phyloP scores from a whole-genome alignment of 139 green algal species.

The Auxenochlorella pyrenoidosa region DNA sequence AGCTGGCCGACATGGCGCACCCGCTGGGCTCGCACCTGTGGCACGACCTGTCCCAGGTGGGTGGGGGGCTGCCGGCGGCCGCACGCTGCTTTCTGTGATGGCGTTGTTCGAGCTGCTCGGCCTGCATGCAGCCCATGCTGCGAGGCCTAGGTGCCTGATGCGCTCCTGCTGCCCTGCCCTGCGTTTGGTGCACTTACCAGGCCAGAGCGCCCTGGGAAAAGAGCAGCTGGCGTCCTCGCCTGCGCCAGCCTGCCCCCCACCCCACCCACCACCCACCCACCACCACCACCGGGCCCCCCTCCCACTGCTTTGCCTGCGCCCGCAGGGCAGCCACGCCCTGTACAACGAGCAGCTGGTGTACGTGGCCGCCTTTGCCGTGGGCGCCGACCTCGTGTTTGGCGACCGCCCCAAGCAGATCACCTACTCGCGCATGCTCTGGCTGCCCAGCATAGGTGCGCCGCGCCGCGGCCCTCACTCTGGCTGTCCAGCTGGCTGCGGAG shows the following conservation, averaged over 20 bases:
- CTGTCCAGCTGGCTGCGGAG: too few species aligned
- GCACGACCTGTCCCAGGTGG: slow-evolving; percentile 33
- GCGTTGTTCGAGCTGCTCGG: too few species aligned
- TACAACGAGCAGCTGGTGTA: slow-evolving; percentile 84
- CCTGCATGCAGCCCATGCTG: not conserved
- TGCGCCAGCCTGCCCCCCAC: too few species aligned
- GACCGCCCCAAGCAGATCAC: slow-evolving; percentile 84
- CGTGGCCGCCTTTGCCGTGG: slow-evolving; percentile 71
- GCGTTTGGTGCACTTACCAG: too few species aligned
- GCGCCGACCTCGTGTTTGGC: slow-evolving; percentile 70
- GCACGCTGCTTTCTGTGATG: too few species aligned
- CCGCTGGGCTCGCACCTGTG: slow-evolving; percentile 27
- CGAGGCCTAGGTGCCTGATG: too few species aligned
- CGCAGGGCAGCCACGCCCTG: slow-evolving; percentile 35
- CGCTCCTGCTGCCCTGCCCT: too few species aligned
- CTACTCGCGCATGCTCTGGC: slow-evolving; percentile 56
- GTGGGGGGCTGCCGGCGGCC: not conserved
- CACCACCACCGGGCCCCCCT: too few species aligned
- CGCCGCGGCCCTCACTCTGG: not conserved
- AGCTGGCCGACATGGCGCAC: slow-evolving; percentile 40
- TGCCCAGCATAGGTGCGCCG: slow-evolving; percentile 23
- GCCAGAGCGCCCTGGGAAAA: too few species aligned
- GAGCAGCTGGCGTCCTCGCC: too few species aligned
- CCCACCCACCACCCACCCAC: too few species aligned
- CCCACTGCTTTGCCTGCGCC: not conserved